Evolutionary conservation across 2,329 filamentous ascomycete genomes (phyloP).

Genomic region (Colletotrichum filicis): DNA sequence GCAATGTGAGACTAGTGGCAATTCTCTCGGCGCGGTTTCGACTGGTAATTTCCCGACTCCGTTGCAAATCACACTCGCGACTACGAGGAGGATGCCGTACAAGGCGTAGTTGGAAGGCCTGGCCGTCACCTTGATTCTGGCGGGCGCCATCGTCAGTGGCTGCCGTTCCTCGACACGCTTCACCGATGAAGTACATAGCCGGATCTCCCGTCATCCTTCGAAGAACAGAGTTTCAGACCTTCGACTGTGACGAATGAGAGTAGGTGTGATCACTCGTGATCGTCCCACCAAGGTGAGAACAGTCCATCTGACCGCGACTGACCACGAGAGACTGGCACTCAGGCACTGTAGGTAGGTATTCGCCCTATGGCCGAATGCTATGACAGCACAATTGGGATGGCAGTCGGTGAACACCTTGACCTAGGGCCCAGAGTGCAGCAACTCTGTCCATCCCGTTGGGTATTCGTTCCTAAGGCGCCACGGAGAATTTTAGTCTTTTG

Average conservation of each 20-base stretch:
- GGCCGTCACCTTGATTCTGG: not conserved
- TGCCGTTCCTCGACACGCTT: conserved; percentile 6
- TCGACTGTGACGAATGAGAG: conserved; percentile 11
- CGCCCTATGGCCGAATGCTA: not conserved
- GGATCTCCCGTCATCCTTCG: not conserved
- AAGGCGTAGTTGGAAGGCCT: not conserved
- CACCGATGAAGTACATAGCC: not conserved
- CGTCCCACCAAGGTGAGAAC: conserved; percentile 15
- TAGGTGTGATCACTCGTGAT: not conserved
- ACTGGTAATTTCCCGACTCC: conserved; percentile 5
- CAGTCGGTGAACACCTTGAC: conserved; percentile 22
- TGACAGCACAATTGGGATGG: conserved; percentile 28
- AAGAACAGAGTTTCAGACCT: conserved; percentile 20
- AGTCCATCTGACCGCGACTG: conserved; percentile 21
- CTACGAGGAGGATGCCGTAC: not conserved
- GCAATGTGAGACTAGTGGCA: conserved; percentile 16
- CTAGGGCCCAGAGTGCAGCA: conserved; percentile 9
- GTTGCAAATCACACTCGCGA: conserved; percentile 1
- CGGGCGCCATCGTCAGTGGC: conserved; percentile 14
- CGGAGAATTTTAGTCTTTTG: conserved; percentile 27
- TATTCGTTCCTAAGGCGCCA: conserved; percentile 2
- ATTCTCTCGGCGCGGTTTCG: not conserved
- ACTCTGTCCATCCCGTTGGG: conserved; percentile 5
- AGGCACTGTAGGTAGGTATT: not conserved
- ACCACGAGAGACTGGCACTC: not conserved